Base-by-base conservation (phyloP, 2,329 filamentous ascomycete species). In the Trichoderma asperellum region DNA sequence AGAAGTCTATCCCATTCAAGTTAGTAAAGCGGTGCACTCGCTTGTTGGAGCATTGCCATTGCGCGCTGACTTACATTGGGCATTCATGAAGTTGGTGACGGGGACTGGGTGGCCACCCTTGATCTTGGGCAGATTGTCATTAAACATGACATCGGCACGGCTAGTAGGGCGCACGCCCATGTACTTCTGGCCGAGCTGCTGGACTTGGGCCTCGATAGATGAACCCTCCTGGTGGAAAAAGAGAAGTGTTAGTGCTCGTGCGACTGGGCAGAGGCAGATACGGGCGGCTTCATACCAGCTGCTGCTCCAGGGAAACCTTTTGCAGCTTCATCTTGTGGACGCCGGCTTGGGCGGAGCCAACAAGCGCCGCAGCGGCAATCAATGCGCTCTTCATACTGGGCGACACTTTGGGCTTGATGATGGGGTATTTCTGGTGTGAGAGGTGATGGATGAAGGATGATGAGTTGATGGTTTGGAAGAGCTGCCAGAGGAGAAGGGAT, bases 321-420 rank as follows among this genome's bases (percentile, higher is more conserved):
- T 97, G 92, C 78, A 99, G 91, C 88, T 96, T 96, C 88, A 97
- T 91, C 87, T 93, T 96, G 89, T 98, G 93, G 74, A 97, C 87
- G 77, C 90, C 93, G 76, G 93, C 95, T 79, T 92, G 88, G 79
- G 92, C 92, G 80, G 91, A 89, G 85, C 92, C 92, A 78, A 94
- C 87, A 86, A 96, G 89, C 85, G 90, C 87, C 77, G 90, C 89
- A 83, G 93, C 91, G 80, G 93, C 86, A 79, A 97, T 82, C 78
- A 94, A 85, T 83, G 90, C 85, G 82, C 89, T 89, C 91, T 96
- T 97, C 95, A 97, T 98, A 81, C 75, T 86, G 83, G 81, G 80
- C 80, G 73, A 74, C 70, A 68, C 49, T 58, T 74, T 68, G 55
- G 16, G 14, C 37, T n/a, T 53, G 18, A 62, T 40, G 62, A 68